These are phyloP conservation scores for Microbotryum silenes-acaulis DNA, from an alignment of 1,284 basidiomycete species.

Conservation along the genomic window DNA sequence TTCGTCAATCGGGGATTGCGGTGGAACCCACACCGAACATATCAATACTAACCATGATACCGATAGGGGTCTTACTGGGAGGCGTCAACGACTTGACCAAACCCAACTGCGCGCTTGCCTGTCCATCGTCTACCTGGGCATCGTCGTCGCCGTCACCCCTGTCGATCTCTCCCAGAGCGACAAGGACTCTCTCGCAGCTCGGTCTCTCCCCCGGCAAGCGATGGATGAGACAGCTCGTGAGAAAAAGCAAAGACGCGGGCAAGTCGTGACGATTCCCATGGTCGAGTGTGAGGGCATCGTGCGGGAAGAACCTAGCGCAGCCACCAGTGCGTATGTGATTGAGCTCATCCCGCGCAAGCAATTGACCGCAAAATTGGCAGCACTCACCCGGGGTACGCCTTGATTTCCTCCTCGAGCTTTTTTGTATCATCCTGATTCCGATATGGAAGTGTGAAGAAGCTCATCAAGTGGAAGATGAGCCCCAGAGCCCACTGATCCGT, in stretches of 20 bases:
- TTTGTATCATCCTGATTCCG: constrained; percentile 15
- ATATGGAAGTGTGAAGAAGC: constrained; percentile 35
- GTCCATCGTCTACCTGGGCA: too few species aligned
- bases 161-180: background rate
- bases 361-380: background rate
- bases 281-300: constrained; percentile 2
- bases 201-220: constrained; percentile 21
- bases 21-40: too few species aligned
- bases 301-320: constrained; percentile 15
- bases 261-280: constrained; percentile 28
- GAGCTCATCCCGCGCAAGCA: too few species aligned
- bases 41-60: too few species aligned
- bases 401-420: constrained; percentile 32
- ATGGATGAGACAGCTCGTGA: constrained; percentile 29
- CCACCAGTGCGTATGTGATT: too few species aligned
- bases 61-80: too few species aligned
- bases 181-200: constrained; percentile 21
- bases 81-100: too few species aligned
- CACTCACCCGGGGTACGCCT: constrained; percentile 27
- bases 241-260: constrained; percentile 21
- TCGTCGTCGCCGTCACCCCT: too few species aligned
- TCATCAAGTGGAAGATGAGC: constrained; percentile 33
- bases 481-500: constrained; percentile 35
- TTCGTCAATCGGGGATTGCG: too few species aligned
- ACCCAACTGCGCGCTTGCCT: too few species aligned